Base-by-base conservation (phyloP, 2,329 filamentous ascomycete genomes). In the Bipolaris cookei region DNA sequence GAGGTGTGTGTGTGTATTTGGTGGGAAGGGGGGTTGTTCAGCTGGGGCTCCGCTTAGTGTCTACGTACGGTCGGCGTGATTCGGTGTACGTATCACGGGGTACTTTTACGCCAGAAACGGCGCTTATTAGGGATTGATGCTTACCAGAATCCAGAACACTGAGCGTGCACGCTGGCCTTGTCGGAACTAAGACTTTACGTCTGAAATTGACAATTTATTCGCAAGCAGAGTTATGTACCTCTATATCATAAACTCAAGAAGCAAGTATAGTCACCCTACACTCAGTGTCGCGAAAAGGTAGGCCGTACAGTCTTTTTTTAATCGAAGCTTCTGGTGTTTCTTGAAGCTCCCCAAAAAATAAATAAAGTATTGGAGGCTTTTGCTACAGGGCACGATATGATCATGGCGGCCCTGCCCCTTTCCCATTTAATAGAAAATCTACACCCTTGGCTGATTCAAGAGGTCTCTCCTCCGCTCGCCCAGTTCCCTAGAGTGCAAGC, bases 91-190 rank as follows among this genome's bases (percentile, higher is more conserved):
- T 23, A n/a, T 21, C 20, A 16, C 16, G 45, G 32, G 32, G 14
- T 23, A 21, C 18, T 20, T 38, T 23, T 38, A 25, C 45, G 21
- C 45, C 38, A 25, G 20, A 37, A 18, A 48, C 20, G 18, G 37
- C 20, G 32, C 6, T 48, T 23, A 20, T 48, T 48, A 48, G 45
- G 45, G 30, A 48, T 48, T 48, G 45, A 28, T 48, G 45, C 45
- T 38, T 48, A 32, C 45, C 45, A 16, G 21, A 13, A 23, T 20
- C 18, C 13, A n/a, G 16, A 25, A 35, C n/a, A 25, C 34, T 48
- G 21, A 16, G 11, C 20, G 44, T 25, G n/a, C 23, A 32, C 32
- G 20, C 18, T 20, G n/a, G 34, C 37, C 45, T 13, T 18, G 32
- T 18, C 41, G 20, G 45, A 35, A 16, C 10, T 10, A 34, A 8